Evolutionary conservation across 2,329 filamentous ascomycete species (phyloP), one percentile per base, ranked within the genome.

Genomic region (Sporothrix pallida): DNA sequence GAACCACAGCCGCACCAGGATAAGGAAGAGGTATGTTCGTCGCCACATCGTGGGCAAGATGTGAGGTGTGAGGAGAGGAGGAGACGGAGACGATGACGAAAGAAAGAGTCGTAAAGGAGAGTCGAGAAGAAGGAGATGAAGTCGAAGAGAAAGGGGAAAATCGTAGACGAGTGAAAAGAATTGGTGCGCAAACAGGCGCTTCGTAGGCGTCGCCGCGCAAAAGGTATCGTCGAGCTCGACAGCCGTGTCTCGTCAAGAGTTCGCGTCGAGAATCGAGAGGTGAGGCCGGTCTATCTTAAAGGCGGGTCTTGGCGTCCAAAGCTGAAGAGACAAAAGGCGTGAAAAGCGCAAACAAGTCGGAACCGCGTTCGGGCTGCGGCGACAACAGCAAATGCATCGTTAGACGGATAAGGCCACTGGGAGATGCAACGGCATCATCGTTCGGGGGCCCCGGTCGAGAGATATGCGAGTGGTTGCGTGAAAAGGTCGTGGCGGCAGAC

Each of bases 1-100:
- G 82, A 98, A 95, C 88, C 95, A 98, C 80, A 98, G 87, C 82
- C 96, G 92, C 79, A 97, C 89, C 78, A 96, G 86, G 79, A 97
- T 87, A 78, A 99, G 87, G 73, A 97, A 84, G 76, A 98, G 86
- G 83, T 97, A 97, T 76, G 91, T 89, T 83, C 95, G 91, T 86
- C 95, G 90, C 94, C 94, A 97, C 95, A 98, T 98, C 75, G 72
- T 76, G 58, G 67, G 63, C 46, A 23, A 44, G 31, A 68, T 4
- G 42, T 9, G 69, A 68, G 8, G 42, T 6, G 69, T 63, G 52
- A 56, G 67, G 48, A 26, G 20, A 67, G 12, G 9, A 26, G 62
- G 31, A 72, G 78, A 56, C 44, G 7, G 62, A 26, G 20, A 37
- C 7, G 31, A 37, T 20, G 37, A 20, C 20, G 42, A 67, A 44